Evolutionary conservation across 345 rosid species (phyloP).

Genomic region (Capsella bursapastoris): DNA sequence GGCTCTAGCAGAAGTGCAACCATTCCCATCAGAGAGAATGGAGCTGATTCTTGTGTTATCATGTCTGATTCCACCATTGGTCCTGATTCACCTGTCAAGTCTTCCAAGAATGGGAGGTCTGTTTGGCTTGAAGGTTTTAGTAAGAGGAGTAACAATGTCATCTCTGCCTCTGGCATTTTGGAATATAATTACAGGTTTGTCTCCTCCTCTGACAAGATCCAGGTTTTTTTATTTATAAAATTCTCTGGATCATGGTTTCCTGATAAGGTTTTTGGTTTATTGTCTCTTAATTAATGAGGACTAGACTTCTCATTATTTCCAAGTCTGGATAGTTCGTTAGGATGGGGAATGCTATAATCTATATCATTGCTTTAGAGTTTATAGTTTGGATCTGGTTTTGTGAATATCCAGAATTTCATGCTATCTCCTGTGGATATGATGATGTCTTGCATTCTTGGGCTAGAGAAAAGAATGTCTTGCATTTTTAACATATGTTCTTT

Average conservation of each 20-base stretch:
- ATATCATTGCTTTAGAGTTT: not conserved
- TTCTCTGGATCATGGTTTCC: slow-evolving; percentile 5
- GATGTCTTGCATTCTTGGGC: not conserved
- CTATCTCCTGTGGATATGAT: slow-evolving; percentile 16
- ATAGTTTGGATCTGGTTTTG: slow-evolving; percentile 7
- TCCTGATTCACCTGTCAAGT: slow-evolving; percentile 88
- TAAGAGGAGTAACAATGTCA: slow-evolving; percentile 51
- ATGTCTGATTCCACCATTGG: slow-evolving; percentile 84
- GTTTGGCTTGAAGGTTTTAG: slow-evolving; percentile 81
- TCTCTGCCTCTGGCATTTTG: slow-evolving; percentile 88
- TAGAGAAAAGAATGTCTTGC: not conserved
- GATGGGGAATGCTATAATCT: not conserved
- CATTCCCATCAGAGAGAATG: slow-evolving; percentile 82
- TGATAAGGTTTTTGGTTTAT: slow-evolving; percentile 8
- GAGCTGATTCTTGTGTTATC: slow-evolving; percentile 67
- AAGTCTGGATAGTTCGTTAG: not conserved
- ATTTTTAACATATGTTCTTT: slow-evolving; percentile 1
- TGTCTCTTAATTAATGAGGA: slow-evolving; percentile 14
- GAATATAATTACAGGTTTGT: slow-evolving; percentile 91
- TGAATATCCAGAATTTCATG: not conserved
- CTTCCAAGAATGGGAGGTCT: slow-evolving; percentile 65
- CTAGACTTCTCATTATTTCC: slow-evolving; percentile 11
- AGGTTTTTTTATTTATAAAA: not conserved
- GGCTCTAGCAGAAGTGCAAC: slow-evolving; percentile 81
- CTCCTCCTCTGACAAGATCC: slow-evolving; percentile 30